phyloP scores from a whole-genome alignment of 441 rosid genomes.

The Hura crepitans region DNA sequence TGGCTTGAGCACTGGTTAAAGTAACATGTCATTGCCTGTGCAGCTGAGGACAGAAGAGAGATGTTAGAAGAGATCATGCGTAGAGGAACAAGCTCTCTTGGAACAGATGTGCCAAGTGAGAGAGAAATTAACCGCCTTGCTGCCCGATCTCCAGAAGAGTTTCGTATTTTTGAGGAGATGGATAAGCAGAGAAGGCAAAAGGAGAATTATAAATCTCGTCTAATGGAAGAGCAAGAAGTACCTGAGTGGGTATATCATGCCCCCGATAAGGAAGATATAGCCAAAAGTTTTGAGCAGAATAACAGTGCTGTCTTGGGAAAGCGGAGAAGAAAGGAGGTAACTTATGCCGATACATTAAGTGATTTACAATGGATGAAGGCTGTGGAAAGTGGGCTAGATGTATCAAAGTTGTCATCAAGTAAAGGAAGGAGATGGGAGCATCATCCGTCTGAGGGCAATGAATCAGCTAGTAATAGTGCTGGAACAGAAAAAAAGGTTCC shows the following conservation, averaged over 20 bases:
- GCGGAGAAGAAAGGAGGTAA: slow-evolving; percentile 77
- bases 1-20: slow-evolving; percentile 15
- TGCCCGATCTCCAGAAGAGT: slow-evolving; percentile 85
- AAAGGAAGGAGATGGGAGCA: slow-evolving; percentile 48
- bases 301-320: slow-evolving; percentile 58
- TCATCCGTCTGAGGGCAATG: slow-evolving; percentile 42
- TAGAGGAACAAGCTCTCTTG: slow-evolving; percentile 91
- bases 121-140: slow-evolving; percentile 97
- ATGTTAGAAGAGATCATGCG: slow-evolving; percentile 98
- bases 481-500: slow-evolving; percentile 28
- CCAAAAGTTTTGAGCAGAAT: slow-evolving; percentile 47
- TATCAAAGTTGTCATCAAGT: slow-evolving; percentile 40
- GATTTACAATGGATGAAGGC: slow-evolving; percentile 90
- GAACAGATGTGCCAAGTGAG: slow-evolving; percentile 96
- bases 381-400: slow-evolving; percentile 81
- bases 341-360: slow-evolving; percentile 74
- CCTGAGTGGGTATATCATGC: slow-evolving; percentile 91
- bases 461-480: slow-evolving; percentile 36
- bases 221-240: slow-evolving; percentile 96
- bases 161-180: slow-evolving; percentile 90
- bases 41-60: slow-evolving; percentile 95
- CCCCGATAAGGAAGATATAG: slow-evolving; percentile 58
- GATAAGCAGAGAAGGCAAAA: slow-evolving; percentile 83
- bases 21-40: slow-evolving; percentile 29
- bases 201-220: slow-evolving; percentile 85